phyloP scores from a whole-genome alignment of 805 yeast species.

The Zygosaccharomyces lentus region DNA sequence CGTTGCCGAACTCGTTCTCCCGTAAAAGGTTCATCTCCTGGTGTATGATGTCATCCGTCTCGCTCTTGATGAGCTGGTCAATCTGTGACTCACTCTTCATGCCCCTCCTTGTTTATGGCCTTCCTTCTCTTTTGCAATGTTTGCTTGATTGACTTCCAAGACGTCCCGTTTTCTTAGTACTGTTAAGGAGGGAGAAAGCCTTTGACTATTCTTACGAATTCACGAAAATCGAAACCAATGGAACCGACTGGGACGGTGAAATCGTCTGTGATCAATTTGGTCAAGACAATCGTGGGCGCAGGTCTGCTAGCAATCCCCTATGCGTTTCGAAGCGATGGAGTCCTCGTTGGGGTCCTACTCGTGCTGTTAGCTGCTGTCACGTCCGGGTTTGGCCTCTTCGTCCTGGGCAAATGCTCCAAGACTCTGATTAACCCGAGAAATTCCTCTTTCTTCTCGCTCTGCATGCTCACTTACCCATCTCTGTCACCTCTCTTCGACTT shows the following conservation, averaged over 20 bases:
- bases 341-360: conserved; percentile 51
- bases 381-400: conserved; percentile 62
- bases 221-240: conserved; percentile 14
- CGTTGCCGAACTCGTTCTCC: conserved; percentile 15
- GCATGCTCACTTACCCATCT: conserved; percentile 69
- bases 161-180: not conserved
- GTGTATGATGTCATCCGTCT: conserved; percentile 22
- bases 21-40: conserved; percentile 12
- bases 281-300: conserved; percentile 76
- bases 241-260: conserved; percentile 42
- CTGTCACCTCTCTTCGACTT: conserved; percentile 65
- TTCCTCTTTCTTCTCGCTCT: conserved; percentile 68
- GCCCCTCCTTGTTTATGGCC: not conserved
- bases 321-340: conserved; percentile 64
- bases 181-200: not conserved
- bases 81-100: conserved; percentile 21
- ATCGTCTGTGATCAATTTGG: conserved; percentile 62
- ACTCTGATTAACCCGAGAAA: conserved; percentile 50
- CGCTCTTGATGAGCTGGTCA: conserved; percentile 40
- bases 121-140: not conserved
- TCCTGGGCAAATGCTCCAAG: conserved; percentile 56
- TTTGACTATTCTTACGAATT: not conserved
- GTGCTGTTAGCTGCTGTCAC: conserved; percentile 59
- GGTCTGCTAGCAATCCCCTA: conserved; percentile 71
- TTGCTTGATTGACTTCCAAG: not conserved